phyloP scores from a whole-genome alignment of 2,329 filamentous ascomycete species.

The Phialocephala subalpina region DNA sequence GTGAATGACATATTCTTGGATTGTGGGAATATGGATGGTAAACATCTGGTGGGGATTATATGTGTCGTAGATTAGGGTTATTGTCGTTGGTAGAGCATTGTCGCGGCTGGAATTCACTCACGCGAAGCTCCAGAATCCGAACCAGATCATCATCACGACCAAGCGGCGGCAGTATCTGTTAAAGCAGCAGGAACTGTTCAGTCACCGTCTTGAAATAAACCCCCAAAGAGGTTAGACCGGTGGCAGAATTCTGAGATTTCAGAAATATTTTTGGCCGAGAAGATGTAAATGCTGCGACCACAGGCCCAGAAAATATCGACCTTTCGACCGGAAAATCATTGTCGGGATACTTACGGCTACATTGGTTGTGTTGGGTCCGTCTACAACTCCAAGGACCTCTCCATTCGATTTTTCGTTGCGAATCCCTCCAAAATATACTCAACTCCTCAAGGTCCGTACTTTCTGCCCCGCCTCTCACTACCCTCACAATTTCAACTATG shows the following conservation, averaged over 20 bases:
- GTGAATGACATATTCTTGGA: not conserved
- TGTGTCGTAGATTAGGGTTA: not conserved
- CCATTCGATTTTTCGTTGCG: not conserved
- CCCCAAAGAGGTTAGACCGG: conserved; percentile 6
- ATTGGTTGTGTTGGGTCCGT: too few species aligned
- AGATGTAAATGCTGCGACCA: not conserved
- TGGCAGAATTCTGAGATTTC: conserved; percentile 3
- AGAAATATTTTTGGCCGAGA: conserved; percentile 19
- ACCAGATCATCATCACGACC: too few species aligned
- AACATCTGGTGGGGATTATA: not conserved
- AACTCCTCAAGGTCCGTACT: too few species aligned
- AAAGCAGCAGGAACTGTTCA: too few species aligned
- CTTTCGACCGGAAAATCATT: not conserved
- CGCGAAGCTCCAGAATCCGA: too few species aligned
- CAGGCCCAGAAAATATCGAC: not conserved
- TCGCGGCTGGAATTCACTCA: not conserved
- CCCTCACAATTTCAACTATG: too few species aligned
- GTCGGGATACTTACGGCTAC: not conserved
- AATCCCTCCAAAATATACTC: not conserved
- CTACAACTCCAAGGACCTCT: not conserved
- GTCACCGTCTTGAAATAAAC: not conserved
- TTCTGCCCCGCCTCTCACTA: too few species aligned
- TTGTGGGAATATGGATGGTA: not conserved
- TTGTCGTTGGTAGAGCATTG: not conserved
- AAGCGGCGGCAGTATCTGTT: too few species aligned